phyloP scores from a whole-genome alignment of 257 asterid genomes.

The Voacanga thouarsii region DNA sequence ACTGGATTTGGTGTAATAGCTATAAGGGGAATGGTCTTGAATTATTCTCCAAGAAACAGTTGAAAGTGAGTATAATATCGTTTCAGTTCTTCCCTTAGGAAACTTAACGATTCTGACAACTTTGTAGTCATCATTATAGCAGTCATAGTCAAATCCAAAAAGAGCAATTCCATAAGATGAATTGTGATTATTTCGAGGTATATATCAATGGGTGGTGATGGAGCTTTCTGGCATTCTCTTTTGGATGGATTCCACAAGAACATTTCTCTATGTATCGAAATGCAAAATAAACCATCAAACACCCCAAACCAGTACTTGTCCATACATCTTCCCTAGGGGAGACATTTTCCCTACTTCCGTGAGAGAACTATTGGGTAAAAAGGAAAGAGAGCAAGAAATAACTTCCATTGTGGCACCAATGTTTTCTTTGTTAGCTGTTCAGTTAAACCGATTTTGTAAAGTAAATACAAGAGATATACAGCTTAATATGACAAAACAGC shows the following conservation, averaged over 20 bases:
- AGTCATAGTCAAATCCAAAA: not conserved
- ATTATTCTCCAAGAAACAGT: slow-evolving; percentile 7
- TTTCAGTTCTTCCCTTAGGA: not conserved
- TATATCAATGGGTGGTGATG: not conserved
- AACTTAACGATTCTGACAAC: not conserved
- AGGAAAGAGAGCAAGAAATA: not conserved
- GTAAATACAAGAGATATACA: too few relatives aligned
- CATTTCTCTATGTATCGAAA: not conserved
- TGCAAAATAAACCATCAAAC: not conserved
- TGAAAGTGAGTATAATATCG: not conserved
- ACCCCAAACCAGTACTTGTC: not conserved
- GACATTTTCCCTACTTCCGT: not conserved
- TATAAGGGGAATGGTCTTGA: not conserved
- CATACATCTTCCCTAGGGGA: not conserved
- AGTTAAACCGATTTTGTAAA: too few relatives aligned
- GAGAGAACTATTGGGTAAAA: not conserved
- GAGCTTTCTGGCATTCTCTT: not conserved
- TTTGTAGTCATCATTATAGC: not conserved
- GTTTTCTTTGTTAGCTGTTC: too few relatives aligned
- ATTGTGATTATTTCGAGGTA: not conserved
- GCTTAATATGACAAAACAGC: too few relatives aligned
- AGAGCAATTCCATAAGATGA: not conserved
- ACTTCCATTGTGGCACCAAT: too few relatives aligned
- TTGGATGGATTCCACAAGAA: not conserved
- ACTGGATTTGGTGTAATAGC: not conserved